Base-by-base conservation (phyloP, 371 early-diverging fungal genomes). In the Choanephora cucurbitarum region DNA sequence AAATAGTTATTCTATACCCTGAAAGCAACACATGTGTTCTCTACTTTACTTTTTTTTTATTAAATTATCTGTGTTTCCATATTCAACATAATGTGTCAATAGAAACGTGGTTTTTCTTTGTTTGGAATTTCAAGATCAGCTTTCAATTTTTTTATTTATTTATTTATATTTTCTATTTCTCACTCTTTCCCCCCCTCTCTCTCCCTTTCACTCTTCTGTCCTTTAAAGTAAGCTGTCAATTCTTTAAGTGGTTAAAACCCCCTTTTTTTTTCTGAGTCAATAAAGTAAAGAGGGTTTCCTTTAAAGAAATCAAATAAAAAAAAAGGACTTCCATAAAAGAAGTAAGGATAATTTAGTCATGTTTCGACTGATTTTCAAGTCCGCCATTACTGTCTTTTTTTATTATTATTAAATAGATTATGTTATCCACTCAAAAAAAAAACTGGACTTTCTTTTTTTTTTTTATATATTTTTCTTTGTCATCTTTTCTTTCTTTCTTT, bases 51-150 rank as follows among this genome's bases (percentile, higher is more conserved):
- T 9, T 28, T 8, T 41, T 49, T 46, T 49, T 46, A 39, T 55
- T 22, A 55, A 46, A 39, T 22, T 39, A 41, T 55, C 56, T 42
- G 56, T 48, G 54, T 23, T 28, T 28, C 5, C 7, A 28, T 24
- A 37, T 37, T 33, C 19, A 1, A 18, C 44, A 23, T 22, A 46
- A 45, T 10, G 4, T 44, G 31, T 46, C 24, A 47, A 21, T n/a
- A 6, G 32, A 14, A n/a, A 46, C 43, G 37, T 18, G 19, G 19
- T 49, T 37, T 48, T 49, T 50, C 37, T 50, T 50, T 40, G 22
- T 50, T 40, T 54, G 31, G 11, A 44, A 39, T 44, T n/a, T 50
- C n/a, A 33, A 58, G 39, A 39, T 48, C 58, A 49, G 51, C 58
- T 44, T 50, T 57, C 57, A 57, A 49, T 7, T 28, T 28, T 28